A percentile compares a stretch with the other conserved stretches of the same genome.
Evolutionary conservation across 2,329 filamentous ascomycete species (phyloP).

Genomic region (Thielaviopsis populi): DNA sequence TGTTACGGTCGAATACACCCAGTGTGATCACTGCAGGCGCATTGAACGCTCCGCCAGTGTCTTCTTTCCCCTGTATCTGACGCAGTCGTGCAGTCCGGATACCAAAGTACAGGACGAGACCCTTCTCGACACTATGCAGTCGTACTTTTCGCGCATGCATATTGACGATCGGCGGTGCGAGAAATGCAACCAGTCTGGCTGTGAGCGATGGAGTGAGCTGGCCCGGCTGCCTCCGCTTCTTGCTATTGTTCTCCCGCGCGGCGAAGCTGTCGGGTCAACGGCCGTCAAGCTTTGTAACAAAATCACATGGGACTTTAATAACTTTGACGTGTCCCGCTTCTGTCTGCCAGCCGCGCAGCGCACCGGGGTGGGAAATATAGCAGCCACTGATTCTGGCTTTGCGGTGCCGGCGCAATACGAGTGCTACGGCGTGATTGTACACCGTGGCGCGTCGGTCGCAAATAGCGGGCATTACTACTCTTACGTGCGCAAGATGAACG

Average conservation of each 20-base stretch:
- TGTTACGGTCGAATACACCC: slow-evolving; percentile 54
- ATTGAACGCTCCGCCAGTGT: slow-evolving; percentile 40
- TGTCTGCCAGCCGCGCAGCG: slow-evolving; percentile 25
- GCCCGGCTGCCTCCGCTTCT: slow-evolving; percentile 67
- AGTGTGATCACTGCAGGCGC: slow-evolving; percentile 36
- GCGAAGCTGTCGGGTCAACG: slow-evolving; percentile 20
- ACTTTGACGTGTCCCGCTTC: slow-evolving; percentile 40
- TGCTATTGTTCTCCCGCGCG: slow-evolving; percentile 58
- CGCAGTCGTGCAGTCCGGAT: slow-evolving; percentile 24
- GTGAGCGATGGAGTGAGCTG: slow-evolving; percentile 57
- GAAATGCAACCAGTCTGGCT: slow-evolving; percentile 51
- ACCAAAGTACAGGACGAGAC: slow-evolving; percentile 36
- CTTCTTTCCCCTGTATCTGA: slow-evolving; percentile 26
- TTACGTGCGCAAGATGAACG: slow-evolving; percentile 39
- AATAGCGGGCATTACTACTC: slow-evolving; percentile 64
- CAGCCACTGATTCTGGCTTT: slow-evolving; percentile 29
- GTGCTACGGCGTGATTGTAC: slow-evolving; percentile 70
- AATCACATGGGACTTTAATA: slow-evolving; percentile 62
- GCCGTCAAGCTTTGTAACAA: slow-evolving; percentile 53
- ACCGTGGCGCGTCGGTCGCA: slow-evolving; percentile 51
- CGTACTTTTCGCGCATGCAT: slow-evolving; percentile 41
- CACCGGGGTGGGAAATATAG: slow-evolving; percentile 15
- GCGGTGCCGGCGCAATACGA: slow-evolving; percentile 50
- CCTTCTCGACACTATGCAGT: slow-evolving; percentile 44
- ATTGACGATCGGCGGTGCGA: slow-evolving; percentile 60